phyloP scores from a whole-genome alignment of 371 early-diverging fungal species.

The Zancudomyces culisetae region DNA sequence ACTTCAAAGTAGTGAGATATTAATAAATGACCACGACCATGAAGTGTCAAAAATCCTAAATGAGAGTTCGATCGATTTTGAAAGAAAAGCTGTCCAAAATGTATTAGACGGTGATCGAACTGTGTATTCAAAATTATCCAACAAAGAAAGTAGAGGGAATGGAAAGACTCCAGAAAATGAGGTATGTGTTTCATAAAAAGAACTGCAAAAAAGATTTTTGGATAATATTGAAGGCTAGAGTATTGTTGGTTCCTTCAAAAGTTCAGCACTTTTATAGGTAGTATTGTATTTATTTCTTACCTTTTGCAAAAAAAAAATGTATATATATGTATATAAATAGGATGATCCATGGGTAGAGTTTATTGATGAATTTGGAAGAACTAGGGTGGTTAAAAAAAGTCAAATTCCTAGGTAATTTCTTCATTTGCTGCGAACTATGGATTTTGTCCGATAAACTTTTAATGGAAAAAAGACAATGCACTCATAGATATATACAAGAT shows the following conservation, averaged over 20 bases:
- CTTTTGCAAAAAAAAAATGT: no score
- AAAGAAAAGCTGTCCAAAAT: slow-evolving; percentile 1
- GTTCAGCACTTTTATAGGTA: no score
- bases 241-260: no score
- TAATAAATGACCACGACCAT: slow-evolving; percentile 1
- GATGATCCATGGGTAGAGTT: slow-evolving; percentile 11
- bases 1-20: neutral
- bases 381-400: slow-evolving; percentile 9
- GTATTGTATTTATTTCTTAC: no score
- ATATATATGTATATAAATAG: slow-evolving; percentile 1
- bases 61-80: slow-evolving; percentile 21
- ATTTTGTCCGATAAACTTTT: no score
- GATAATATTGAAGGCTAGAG: no score
- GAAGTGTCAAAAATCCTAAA: slow-evolving; percentile 9
- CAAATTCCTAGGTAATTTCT: slow-evolving; percentile 4
- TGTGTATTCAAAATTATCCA: no score
- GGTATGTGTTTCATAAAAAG: no score
- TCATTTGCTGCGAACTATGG: neutral
- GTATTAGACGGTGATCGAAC: neutral
- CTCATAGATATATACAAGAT: neutral
- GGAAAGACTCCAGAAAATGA: no score
- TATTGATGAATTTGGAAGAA: slow-evolving; percentile 21
- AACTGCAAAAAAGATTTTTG: no score
- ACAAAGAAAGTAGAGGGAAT: no score
- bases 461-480: no score